These are phyloP conservation scores for Parmelia sp. DNA, from an alignment of 495 filamentous ascomycete species.

Conservation along the genomic window DNA sequence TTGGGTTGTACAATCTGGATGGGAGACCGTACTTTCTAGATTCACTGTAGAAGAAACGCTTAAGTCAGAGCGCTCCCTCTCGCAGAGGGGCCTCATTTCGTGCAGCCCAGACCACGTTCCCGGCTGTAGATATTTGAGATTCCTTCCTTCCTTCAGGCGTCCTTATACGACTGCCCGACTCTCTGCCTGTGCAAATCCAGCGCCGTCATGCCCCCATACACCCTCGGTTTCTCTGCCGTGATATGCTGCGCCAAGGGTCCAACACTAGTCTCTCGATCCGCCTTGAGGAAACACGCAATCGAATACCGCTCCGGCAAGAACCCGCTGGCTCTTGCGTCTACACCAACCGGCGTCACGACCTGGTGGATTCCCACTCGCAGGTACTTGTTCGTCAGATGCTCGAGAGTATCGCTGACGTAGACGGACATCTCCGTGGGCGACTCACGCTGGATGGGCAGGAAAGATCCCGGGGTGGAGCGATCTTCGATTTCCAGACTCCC, in stretches of 20 bases:
- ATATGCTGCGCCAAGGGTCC: constrained; percentile 1
- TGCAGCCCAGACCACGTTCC: too few relatives aligned
- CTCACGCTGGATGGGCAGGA: background rate
- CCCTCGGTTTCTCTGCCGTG: background rate
- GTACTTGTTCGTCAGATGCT: constrained; percentile 14
- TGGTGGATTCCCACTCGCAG: constrained; percentile 14
- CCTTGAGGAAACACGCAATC: constrained; percentile 1
- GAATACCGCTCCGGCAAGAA: constrained; percentile 8
- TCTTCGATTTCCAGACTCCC: background rate
- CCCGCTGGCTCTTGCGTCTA: background rate
- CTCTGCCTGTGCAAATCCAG: background rate
- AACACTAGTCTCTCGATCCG: background rate
- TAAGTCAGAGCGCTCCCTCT: too few relatives aligned
- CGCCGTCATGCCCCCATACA: background rate
- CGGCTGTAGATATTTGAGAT: too few relatives aligned
- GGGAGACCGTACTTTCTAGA: too few relatives aligned
- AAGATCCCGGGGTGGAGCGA: background rate
- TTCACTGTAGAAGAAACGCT: too few relatives aligned
- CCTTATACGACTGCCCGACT: background rate
- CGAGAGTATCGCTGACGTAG: background rate
- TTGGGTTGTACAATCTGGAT: too few relatives aligned
- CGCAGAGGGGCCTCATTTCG: too few relatives aligned
- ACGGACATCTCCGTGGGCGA: background rate
- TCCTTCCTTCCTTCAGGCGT: background rate
- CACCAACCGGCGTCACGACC: background rate